Base-by-base conservation (phyloP, 495 filamentous ascomycete genomes). In the Aspergillus olivimuriae region DNA sequence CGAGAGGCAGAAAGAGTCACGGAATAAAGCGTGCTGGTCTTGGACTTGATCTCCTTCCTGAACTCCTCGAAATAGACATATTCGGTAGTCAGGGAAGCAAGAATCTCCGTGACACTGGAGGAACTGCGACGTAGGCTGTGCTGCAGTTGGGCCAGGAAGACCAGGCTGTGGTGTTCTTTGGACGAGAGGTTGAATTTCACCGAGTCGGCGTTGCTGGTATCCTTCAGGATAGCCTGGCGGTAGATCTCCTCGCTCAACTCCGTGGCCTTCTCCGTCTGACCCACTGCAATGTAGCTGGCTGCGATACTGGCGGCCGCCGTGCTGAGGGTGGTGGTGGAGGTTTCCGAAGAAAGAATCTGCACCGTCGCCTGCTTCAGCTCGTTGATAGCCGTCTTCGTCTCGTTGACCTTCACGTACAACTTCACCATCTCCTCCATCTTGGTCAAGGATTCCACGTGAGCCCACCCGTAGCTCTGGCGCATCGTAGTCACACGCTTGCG, bases 41-140 rank as follows among this genome's bases (percentile, higher is more conserved):
- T 63, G 14, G 53, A 52, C 28, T 50, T 50, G 34, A 53, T 52
- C 22, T 50, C 37, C 36, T 44, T 58, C 21, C 58, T 50, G 55
- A 65, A 65, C 30, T 67, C 58, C 46, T 69, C 61, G 24, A 66
- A 69, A 57, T 69, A 69, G 4, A 66, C 58, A 32, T 62, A 59
- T 46, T 69, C 56, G 8, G 63, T 64, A 9, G 63, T 65, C 31
- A 69, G 26, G 6, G 61, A 48, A 11, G 65, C 58, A 10, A 65
- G 48, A 21, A 69, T 63, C 42, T 69, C 61, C 9, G 57, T 65
- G 26, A 69, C 44, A 4, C 53, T 61, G 11, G 56, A 60, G 4
- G 51, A 42, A 31, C 53, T 46, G 32, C 48, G 53, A 17, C 46
- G 52, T 11, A 65, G 50, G 37, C 57, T 62, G 42, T 63, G 54